Evolutionary conservation across 495 filamentous ascomycete species (phyloP).

Genomic region (Lichenothelia convexa): DNA sequence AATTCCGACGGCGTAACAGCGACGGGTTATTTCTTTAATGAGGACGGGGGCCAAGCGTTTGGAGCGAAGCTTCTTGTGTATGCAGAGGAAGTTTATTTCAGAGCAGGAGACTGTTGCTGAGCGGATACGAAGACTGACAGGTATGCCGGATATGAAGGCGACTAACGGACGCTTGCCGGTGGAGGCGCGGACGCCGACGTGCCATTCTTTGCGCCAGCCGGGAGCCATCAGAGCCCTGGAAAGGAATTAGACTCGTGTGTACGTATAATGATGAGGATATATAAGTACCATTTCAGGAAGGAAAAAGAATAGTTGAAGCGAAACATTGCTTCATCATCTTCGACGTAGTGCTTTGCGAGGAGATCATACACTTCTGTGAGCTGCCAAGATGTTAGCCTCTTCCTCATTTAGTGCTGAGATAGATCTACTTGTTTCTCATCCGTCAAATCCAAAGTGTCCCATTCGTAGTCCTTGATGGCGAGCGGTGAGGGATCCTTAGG

Average conservation of each 20-base stretch:
- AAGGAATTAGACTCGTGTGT: conserved; percentile 12
- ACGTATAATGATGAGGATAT: not conserved
- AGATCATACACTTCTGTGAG: conserved; percentile 76
- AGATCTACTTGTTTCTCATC: conserved; percentile 33
- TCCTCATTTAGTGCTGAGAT: conserved; percentile 9
- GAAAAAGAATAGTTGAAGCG: conserved; percentile 82
- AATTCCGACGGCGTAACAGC: conserved; percentile 63
- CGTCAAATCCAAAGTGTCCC: conserved; percentile 77
- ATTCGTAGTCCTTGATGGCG: conserved; percentile 61
- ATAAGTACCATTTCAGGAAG: conserved; percentile 67
- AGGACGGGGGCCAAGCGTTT: conserved; percentile 83
- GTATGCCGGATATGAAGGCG: conserved; percentile 87
- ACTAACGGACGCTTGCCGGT: conserved; percentile 62
- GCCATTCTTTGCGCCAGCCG: conserved; percentile 92
- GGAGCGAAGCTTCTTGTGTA: conserved; percentile 90
- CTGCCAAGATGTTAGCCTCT: conserved; percentile 12
- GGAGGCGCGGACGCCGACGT: conserved; percentile 66
- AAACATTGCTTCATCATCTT: conserved; percentile 93
- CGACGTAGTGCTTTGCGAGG: conserved; percentile 82
- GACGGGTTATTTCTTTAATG: conserved; percentile 91
- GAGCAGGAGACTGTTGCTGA: conserved; percentile 54
- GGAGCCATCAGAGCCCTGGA: conserved; percentile 76
- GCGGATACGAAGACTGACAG: conserved; percentile 63
- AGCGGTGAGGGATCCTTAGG: conserved; percentile 46
- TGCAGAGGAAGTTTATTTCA: conserved; percentile 94